Conservation (phyloP, 768 basidiomycete genomes). For the Phanerochaete sordida region DNA sequence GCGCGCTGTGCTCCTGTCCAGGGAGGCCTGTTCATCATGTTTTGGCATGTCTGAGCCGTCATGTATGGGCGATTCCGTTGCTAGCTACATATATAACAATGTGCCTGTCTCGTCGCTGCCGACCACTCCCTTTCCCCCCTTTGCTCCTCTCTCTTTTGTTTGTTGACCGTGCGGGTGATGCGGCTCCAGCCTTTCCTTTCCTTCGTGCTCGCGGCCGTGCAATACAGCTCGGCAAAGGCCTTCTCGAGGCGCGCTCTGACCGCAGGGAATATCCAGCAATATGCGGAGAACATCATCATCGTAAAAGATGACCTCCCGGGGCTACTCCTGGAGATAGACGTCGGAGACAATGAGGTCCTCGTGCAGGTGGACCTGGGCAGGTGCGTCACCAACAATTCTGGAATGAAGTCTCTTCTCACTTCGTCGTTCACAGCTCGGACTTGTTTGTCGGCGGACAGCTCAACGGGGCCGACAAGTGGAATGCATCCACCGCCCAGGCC, state of each 20-base stretch:
- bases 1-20: neutral
- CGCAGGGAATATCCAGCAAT: neutral
- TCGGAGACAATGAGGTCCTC: constrained; percentile 2
- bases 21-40: neutral
- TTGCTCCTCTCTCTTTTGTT: neutral
- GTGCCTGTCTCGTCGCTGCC: neutral
- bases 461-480: neutral
- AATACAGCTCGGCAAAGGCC: neutral
- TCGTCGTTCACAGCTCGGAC: constrained; percentile 1
- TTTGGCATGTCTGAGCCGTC: neutral
- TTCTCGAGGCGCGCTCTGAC: neutral
- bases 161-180: neutral
- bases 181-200: neutral
- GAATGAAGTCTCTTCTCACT: neutral
- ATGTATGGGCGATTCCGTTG: neutral
- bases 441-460: constrained; percentile 6
- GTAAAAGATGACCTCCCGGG: neutral
- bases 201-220: neutral
- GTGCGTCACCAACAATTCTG: neutral
- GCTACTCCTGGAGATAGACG: constrained; percentile 5
- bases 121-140: neutral
- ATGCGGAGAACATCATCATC: constrained; percentile 1
- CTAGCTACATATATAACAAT: neutral
- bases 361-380: constrained; percentile 9
- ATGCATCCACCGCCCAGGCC: neutral